These are phyloP conservation scores for Kwoniella newhampshirensis DNA, from an alignment of 768 basidiomycete genomes.

Conservation along the genomic window DNA sequence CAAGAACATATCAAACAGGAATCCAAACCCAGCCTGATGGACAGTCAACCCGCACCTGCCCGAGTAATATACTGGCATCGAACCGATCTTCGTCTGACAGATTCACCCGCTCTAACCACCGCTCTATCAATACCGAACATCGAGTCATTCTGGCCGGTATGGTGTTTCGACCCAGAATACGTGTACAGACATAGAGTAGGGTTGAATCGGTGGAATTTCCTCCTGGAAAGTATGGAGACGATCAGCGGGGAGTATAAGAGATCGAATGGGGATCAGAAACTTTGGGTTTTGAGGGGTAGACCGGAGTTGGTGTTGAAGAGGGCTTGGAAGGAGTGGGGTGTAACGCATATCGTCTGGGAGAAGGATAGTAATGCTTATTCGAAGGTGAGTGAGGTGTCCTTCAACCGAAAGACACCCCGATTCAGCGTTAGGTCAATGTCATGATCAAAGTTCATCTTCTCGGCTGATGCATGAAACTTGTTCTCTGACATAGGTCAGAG, in stretches of 20 bases:
- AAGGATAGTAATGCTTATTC: slow-evolving; percentile 52
- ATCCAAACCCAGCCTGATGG: too few species aligned
- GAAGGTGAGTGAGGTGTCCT: slow-evolving; percentile 7
- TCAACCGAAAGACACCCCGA: too few species aligned
- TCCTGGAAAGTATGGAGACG: slow-evolving; percentile 48
- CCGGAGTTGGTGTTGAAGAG: slow-evolving; percentile 49
- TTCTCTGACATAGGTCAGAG: slow-evolving; percentile 25
- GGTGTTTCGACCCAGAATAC: slow-evolving; percentile 52
- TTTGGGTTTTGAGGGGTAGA: slow-evolving; percentile 51
- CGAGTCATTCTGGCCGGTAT: slow-evolving; percentile 44
- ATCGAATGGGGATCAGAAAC: slow-evolving; percentile 47
- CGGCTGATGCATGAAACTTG: too few species aligned
- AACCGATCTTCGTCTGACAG: slow-evolving; percentile 53
- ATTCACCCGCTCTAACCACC: slow-evolving; percentile 46
- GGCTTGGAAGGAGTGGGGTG: slow-evolving; percentile 52
- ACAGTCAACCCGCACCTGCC: background rate
- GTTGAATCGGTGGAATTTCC: slow-evolving; percentile 49
- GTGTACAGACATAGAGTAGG: slow-evolving; percentile 52
- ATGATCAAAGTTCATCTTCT: too few species aligned
- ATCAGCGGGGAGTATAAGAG: slow-evolving; percentile 40
- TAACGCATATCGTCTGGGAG: slow-evolving; percentile 54
- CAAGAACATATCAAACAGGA: too few species aligned
- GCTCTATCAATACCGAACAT: slow-evolving; percentile 32
- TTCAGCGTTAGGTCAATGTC: too few species aligned
- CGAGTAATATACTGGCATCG: slow-evolving; percentile 54